These are phyloP conservation scores for Graphiopsis chlorocephala DNA, from an alignment of 2,329 filamentous ascomycete genomes.

Conservation along the genomic window DNA sequence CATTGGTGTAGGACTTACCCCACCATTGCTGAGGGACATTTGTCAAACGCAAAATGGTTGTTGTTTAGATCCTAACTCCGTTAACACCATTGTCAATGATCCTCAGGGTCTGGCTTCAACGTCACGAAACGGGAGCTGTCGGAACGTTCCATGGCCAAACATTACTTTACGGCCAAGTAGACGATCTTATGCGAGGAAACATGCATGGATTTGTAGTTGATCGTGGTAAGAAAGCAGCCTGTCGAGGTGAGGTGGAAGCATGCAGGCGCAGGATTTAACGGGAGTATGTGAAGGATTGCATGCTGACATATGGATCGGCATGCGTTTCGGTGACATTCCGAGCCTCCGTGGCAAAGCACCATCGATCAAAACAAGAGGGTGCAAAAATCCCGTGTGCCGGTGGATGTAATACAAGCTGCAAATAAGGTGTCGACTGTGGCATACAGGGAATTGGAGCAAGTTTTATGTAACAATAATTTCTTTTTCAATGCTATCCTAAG, in stretches of 20 bases:
- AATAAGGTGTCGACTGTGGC: neutral
- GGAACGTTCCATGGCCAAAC: neutral
- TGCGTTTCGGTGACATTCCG: neutral
- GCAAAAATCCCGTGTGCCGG: neutral
- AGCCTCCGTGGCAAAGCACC: neutral
- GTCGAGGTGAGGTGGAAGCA: neutral
- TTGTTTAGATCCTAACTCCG: neutral
- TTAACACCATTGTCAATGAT: neutral
- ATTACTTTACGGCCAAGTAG: neutral
- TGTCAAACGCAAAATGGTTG: neutral
- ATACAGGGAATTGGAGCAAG: neutral
- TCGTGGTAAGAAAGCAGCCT: neutral
- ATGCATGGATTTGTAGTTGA: neutral
- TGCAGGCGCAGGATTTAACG: neutral
- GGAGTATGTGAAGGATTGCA: neutral
- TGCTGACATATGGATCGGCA: neutral
- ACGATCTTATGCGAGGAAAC: neutral
- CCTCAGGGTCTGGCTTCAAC: neutral
- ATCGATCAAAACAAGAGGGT: neutral
- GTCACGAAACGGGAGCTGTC: neutral
- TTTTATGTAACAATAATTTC: neutral
- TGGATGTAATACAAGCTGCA: neutral
- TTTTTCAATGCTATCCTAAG: constrained; percentile 11
- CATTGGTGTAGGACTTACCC: neutral
- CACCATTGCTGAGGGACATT: neutral